Conservation (phyloP, 2,329 filamentous ascomycete genomes). For the Talaromyces rugulosus region DNA sequence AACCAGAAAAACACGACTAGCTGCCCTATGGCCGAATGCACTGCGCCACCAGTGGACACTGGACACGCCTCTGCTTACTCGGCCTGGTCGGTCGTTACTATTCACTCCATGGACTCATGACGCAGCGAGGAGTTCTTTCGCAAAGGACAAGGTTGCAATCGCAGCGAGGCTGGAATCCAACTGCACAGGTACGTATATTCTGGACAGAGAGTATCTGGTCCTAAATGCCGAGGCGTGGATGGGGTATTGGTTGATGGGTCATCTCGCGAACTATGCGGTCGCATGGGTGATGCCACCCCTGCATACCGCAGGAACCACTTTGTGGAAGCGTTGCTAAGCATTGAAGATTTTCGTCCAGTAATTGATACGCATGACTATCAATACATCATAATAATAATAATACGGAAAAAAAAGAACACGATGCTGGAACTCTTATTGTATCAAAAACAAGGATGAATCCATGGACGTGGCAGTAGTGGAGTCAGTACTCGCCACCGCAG, state of each 20-base stretch:
- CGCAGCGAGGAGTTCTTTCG: not conserved
- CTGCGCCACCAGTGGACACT: not conserved
- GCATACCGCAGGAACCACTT: not conserved
- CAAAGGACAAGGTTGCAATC: not conserved
- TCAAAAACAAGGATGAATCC: not conserved
- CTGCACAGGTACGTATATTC: not conserved
- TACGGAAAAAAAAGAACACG: not conserved
- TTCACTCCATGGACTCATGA: not conserved
- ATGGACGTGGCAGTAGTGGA: not conserved
- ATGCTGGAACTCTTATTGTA: not conserved
- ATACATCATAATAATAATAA: not conserved
- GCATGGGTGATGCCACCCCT: not conserved
- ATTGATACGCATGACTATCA: not conserved
- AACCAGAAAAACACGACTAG: not conserved
- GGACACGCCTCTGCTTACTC: not conserved
- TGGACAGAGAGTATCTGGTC: not conserved
- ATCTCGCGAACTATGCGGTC: not conserved
- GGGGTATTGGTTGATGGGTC: not conserved
- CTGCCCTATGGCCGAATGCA: not conserved
- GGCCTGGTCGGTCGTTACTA: not conserved
- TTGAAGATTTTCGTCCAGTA: not conserved
- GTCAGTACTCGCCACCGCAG: conserved; percentile 7
- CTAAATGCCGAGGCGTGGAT: not conserved
- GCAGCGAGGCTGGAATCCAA: not conserved
- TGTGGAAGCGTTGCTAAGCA: not conserved